phyloP scores from a whole-genome alignment of 2,329 filamentous ascomycete species.

The Monosporascus sp. region DNA sequence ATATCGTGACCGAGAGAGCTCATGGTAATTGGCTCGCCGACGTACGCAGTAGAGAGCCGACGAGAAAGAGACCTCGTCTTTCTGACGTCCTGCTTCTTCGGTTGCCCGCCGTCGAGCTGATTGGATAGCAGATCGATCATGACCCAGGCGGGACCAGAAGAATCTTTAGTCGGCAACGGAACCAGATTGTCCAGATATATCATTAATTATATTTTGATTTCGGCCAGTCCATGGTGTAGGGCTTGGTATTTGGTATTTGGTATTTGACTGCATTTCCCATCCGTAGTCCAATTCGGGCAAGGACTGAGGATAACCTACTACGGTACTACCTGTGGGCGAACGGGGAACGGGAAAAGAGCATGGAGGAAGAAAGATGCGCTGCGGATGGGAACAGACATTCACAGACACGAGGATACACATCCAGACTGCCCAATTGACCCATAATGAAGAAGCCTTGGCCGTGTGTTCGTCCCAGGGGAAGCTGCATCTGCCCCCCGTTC shows the following conservation, averaged over 20 bases:
- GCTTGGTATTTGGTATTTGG: no score
- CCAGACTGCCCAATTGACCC: neutral
- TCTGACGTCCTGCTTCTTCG: no score
- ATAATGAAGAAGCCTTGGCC: neutral
- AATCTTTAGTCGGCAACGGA: neutral
- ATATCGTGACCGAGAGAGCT: neutral
- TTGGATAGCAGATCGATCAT: neutral
- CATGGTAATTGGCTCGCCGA: neutral
- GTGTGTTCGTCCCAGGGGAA: neutral
- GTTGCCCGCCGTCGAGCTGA: neutral
- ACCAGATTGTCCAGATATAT: neutral
- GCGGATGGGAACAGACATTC: neutral
- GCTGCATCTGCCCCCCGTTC: neutral
- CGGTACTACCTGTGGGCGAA: neutral
- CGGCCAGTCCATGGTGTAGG: no score
- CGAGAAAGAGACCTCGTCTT: no score
- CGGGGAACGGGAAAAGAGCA: neutral
- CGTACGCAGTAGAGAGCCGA: no score
- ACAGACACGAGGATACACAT: neutral
- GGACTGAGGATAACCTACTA: no score
- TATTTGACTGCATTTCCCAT: no score
- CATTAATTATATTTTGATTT: neutral
- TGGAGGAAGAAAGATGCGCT: neutral
- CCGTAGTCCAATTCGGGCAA: no score
- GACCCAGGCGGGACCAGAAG: neutral